Percentiles rank a stretch among this genome's conserved stretches.
These are phyloP conservation scores for Cinnamomum chago DNA, from an alignment of 164 flowering plant species.

Conservation along the genomic window DNA sequence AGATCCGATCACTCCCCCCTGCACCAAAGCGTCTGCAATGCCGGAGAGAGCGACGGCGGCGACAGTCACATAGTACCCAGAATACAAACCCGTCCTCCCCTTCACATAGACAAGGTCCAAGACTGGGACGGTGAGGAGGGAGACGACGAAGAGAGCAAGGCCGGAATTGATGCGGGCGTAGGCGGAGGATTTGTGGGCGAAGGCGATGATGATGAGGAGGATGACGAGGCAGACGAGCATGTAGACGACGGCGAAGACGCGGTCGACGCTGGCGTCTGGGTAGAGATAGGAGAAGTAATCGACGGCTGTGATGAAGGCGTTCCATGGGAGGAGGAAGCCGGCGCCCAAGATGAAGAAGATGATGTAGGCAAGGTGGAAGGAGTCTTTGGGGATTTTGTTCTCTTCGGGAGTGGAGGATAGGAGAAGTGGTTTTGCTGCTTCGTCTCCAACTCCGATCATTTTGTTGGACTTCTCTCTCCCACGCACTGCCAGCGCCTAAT, in stretches of 20 bases:
- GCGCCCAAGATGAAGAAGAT: slow-evolving; percentile 76
- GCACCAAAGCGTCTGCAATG: slow-evolving; percentile 58
- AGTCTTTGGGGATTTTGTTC: slow-evolving; percentile 39
- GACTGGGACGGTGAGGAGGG: slow-evolving; percentile 61
- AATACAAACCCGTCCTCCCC: slow-evolving; percentile 60
- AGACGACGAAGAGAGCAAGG: slow-evolving; percentile 40
- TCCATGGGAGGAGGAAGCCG: slow-evolving; percentile 94
- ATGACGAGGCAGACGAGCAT: slow-evolving; percentile 44
- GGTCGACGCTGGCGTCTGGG: slow-evolving; percentile 65
- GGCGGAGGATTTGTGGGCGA: slow-evolving; percentile 45
- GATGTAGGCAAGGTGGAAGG: slow-evolving; percentile 70
- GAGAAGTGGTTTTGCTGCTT: slow-evolving; percentile 36
- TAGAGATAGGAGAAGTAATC: slow-evolving; percentile 91
- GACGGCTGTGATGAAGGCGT: slow-evolving; percentile 97
- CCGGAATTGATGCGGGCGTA: slow-evolving; percentile 62
- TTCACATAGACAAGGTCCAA: slow-evolving; percentile 59
- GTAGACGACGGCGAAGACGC: slow-evolving; percentile 68
- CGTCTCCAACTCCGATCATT: slow-evolving; percentile 24
- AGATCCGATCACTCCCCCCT: slow-evolving; percentile 67
- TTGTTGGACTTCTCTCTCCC: too few species aligned
- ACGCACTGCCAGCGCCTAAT: too few species aligned
- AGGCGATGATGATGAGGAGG: slow-evolving; percentile 41
- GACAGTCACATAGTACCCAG: slow-evolving; percentile 57
- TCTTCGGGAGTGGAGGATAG: slow-evolving; percentile 35
- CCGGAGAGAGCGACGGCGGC: slow-evolving; percentile 53